Base-by-base conservation (phyloP, 257 asterid species). In the Nyctanthes arbortristis region DNA sequence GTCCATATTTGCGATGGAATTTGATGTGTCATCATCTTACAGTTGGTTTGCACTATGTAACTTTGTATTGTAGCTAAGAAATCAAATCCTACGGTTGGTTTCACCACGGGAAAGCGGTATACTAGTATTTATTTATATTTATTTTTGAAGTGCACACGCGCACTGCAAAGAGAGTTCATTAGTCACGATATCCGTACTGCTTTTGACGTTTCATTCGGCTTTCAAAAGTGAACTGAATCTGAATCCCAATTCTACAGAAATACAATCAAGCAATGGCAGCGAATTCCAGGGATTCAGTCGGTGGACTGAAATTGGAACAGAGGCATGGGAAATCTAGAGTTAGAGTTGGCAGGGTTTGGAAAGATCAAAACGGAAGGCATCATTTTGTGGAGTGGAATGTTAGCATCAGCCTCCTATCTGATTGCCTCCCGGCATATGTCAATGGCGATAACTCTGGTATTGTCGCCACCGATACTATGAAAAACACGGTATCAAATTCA, bases 381-480 rank as follows among this genome's bases (percentile, higher is more conserved):
- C 86, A 78, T 28, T 91, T 94, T 75, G 90, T 58, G 35, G 99
- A 94, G 57, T 94, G 99, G 99, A 88, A 69, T 28, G 96, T 94
- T 61, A 81, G 77, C 85, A 77, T 94, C 75, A 84, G 92, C 69
- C 96, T 94, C 79, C 73, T 94, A 85, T 94, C 99, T 79, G 92
- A 94, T 71, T 91, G 96, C 69, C 71, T 86, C 61, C 79, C 95
- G 34, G 85, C 99, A 16, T 94, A 91, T 75, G 77, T 90, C 61
- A 47, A 66, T 71, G 89, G 67, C 22, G 92, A 94, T 40, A 94
- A 91, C 65, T 86, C 92, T 36, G 79, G 75, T 59, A 79, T 94
- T 73, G 97, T 94, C 80, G 97, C 99, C 68, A 94, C 99, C 20
- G 99, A 94, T 80, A 91, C 97, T 67, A 88, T 94, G 84, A 94